Conservation (phyloP, 2,329 filamentous ascomycete genomes). For the Aspergillus sp. region DNA sequence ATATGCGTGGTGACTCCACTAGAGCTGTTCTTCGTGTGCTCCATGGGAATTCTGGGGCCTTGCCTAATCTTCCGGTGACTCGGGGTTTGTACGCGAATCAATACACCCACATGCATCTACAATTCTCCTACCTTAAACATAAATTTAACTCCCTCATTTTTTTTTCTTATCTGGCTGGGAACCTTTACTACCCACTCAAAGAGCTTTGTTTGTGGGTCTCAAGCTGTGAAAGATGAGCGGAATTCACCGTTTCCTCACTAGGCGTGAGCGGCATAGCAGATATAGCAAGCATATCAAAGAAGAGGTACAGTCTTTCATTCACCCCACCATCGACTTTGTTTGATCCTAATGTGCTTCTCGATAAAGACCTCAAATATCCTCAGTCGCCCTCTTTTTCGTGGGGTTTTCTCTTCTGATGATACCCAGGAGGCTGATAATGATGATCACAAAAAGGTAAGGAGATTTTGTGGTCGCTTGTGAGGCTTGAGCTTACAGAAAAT, state of each 20-base stretch:
- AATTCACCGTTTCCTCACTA: constrained; percentile 38
- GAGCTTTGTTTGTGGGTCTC: constrained; percentile 3
- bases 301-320: constrained; percentile 19
- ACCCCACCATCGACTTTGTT: neutral
- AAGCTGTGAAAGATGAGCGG: constrained; percentile 30
- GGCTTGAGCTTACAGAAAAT: constrained; percentile 7
- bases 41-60: constrained; percentile 18
- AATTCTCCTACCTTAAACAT: too few species aligned
- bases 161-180: neutral
- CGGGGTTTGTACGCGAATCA: too few species aligned
- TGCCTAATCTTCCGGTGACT: too few species aligned
- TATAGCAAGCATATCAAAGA: constrained; percentile 27
- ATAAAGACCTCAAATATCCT: constrained; percentile 18
- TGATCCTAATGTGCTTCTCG: constrained; percentile 6
- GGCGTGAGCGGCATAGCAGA: constrained; percentile 30
- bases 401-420: constrained; percentile 26
- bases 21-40: constrained; percentile 8
- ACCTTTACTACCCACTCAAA: constrained; percentile 8
- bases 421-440: constrained; percentile 18
- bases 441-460: constrained; percentile 30
- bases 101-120: too few species aligned
- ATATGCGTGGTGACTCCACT: constrained; percentile 13
- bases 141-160: too few species aligned
- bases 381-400: constrained; percentile 22
- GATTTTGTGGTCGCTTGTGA: neutral